Evolutionary conservation across 345 rosid genomes (phyloP).

Genomic region (Pistacia integerrima): DNA sequence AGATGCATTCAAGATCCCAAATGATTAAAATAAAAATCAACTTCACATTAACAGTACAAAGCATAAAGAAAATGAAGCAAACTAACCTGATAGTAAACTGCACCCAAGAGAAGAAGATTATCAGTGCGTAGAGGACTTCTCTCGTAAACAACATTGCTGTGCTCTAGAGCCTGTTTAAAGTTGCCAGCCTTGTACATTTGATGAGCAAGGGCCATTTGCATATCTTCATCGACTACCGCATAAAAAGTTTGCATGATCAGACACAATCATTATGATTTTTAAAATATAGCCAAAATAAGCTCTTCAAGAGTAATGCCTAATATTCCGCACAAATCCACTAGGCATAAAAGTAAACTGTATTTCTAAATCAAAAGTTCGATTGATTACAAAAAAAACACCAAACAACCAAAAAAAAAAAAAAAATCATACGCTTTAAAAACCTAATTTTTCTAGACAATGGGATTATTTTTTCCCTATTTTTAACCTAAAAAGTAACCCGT

Average conservation of each 20-base stretch:
- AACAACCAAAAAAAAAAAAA: not conserved
- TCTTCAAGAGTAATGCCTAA: not conserved
- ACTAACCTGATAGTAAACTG: conserved; percentile 87
- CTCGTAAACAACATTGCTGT: conserved; percentile 76
- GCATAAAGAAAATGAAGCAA: not conserved
- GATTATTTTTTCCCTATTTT: not conserved
- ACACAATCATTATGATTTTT: conserved; percentile 6
- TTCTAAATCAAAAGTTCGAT: conserved; percentile 15
- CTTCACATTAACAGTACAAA: not conserved
- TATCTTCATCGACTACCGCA: conserved; percentile 73
- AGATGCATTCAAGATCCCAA: not conserved
- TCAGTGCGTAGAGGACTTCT: conserved; percentile 80
- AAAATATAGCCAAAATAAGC: not conserved
- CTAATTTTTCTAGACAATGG: not conserved
- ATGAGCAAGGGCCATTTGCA: conserved; percentile 73
- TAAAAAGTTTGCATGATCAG: not conserved
- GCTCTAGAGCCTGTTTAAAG: conserved; percentile 79
- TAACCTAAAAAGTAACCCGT: not conserved
- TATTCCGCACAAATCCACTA: not conserved
- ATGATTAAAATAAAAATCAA: not conserved
- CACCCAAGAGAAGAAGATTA: conserved; percentile 95
- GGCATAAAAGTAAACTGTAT: not conserved
- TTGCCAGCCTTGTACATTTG: conserved; percentile 83
- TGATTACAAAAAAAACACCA: not conserved
- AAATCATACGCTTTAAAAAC: not conserved